Conservation (phyloP, 83 land plant species). For the Picea abies region DNA sequence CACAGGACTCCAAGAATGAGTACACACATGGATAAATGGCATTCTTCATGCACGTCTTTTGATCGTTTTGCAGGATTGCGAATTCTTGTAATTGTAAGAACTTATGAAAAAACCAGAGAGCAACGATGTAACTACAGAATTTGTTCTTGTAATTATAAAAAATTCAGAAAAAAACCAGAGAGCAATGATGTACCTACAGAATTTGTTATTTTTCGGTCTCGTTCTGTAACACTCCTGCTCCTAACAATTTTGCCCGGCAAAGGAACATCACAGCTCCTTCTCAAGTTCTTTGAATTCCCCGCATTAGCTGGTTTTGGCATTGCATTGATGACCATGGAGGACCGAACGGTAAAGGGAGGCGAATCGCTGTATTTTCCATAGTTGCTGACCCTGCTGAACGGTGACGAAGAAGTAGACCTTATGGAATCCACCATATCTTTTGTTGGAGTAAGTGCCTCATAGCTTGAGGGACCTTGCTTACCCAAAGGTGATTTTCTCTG, state of each 20-base stretch:
- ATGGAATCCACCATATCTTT: slow-evolving; percentile 12
- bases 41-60: background rate
- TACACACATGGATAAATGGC: background rate
- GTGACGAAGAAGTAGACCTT: slow-evolving; percentile 10
- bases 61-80: background rate
- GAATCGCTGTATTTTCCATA: background rate
- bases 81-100: background rate
- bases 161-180: background rate
- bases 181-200: slow-evolving; percentile 57
- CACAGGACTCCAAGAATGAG: no score
- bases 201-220: slow-evolving; percentile 25
- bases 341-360: slow-evolving; percentile 21
- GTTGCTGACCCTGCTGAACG: slow-evolving; percentile 2
- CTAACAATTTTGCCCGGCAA: slow-evolving; percentile 24
- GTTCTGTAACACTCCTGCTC: slow-evolving; percentile 44
- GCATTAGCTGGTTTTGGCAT: slow-evolving; percentile 20
- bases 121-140: no score
- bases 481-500: background rate
- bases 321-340: slow-evolving; percentile 39
- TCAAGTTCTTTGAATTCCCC: slow-evolving; percentile 12
- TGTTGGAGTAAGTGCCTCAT: slow-evolving; percentile 14
- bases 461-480: slow-evolving; percentile 10
- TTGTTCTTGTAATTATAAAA: background rate
- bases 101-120: background rate
- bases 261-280: slow-evolving; percentile 15